Evolutionary conservation across 176 grass and related monocot species (phyloP), one percentile per base, ranked within the genome.

Genomic region (Poa annua): DNA sequence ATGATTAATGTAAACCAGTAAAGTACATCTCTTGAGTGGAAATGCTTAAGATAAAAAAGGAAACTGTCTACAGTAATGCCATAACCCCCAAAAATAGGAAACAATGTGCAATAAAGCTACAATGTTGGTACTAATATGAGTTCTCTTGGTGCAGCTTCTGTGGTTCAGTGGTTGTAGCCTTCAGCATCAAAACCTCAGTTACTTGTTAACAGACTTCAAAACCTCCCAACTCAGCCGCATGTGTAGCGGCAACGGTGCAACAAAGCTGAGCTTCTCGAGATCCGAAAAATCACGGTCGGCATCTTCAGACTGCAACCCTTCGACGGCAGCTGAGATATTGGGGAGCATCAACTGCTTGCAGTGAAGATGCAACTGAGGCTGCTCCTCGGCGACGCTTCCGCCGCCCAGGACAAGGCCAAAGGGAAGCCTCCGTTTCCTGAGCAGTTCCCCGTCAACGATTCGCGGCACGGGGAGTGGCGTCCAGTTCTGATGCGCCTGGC

Each of bases 301-400:
- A 21, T 88, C 66, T 67, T 74, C 81, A 52, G 84, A 83, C 63
- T 88, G 88, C 65, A 88, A 56, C 25, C 83, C 77, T 51, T 93
- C 80, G 87, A 95, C 21, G 20, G 90, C 89, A 51, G 72, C 59
- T 52, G 90, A 95, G 60, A 95, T 77, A 64, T 93, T 76, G 21
- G 96, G 92, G 70, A 98, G 84, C 78, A 89, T 79, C 96, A 98
- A 93, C 76, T 97, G 95, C 82, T 97, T 95, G 85, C 96, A 98
- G 66, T 98, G 96, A 16, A 98, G 85, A 88, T 98, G 96, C 79
- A 98, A 20, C 66, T 77, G 84, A 24, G 89, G 96, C 44, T 71
- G 83, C 72, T 81, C 69, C 72, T 98, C 96, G 0, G 74, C 49
- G 5, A 93, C 34, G 55, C 90, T 95, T 69, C 92, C 89, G 0